Evolutionary conservation across 805 yeast genomes (phyloP).

Genomic region (Yamadazyma olivae): DNA sequence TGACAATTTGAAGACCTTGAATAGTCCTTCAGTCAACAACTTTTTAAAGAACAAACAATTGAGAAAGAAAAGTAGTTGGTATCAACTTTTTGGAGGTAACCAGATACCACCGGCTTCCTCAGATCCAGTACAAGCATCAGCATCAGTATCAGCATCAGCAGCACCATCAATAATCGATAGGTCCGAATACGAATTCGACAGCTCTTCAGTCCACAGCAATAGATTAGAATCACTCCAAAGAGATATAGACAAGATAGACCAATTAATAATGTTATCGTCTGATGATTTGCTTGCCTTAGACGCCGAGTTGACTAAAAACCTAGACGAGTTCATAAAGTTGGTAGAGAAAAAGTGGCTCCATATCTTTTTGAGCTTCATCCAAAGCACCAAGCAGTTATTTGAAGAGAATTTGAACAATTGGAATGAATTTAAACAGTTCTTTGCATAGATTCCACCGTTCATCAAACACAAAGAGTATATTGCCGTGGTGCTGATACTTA

Average conservation of each 20-base stretch:
- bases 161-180: neutral
- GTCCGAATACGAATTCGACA: neutral
- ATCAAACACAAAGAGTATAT: no score
- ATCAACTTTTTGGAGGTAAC: constrained; percentile 39
- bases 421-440: constrained; percentile 25
- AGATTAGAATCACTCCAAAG: constrained; percentile 34
- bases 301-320: constrained; percentile 38
- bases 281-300: constrained; percentile 45
- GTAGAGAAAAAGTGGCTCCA: constrained; percentile 41
- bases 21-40: constrained; percentile 36
- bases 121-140: neutral
- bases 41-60: constrained; percentile 32
- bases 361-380: constrained; percentile 36
- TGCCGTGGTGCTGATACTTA: no score
- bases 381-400: constrained; percentile 31
- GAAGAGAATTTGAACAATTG: constrained; percentile 29
- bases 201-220: neutral
- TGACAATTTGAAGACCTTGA: constrained; percentile 29
- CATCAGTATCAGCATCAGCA: no score
- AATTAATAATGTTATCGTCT: constrained; percentile 42
- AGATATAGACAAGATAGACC: constrained; percentile 45
- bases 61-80: constrained; percentile 35
- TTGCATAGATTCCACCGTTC: no score
- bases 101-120: neutral
- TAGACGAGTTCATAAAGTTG: constrained; percentile 30